Percentiles rank a stretch among this genome's conserved stretches.
Conservation (phyloP, 225 moss, liverwort and hornwort genomes). For the Bryoerythrophyllum caledonicum region DNA sequence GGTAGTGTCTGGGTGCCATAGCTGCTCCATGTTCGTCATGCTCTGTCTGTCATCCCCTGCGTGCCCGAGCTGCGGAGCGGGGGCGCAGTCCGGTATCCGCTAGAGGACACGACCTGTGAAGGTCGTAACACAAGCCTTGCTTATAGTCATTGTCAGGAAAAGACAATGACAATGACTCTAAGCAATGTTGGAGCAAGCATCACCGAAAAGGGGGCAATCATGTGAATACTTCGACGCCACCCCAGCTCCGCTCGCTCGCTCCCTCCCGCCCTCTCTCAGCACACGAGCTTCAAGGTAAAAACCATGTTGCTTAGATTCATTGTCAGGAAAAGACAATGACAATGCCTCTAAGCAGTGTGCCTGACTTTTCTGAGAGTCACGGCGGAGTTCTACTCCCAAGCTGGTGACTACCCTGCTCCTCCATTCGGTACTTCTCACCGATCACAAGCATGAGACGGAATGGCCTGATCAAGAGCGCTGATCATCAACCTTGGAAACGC, state of each 20-base stretch:
- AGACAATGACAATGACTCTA: constrained; percentile 85
- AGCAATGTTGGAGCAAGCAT: constrained; percentile 65
- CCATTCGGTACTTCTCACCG: constrained; percentile 17
- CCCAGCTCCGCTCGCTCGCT: constrained; percentile 30
- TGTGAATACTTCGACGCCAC: constrained; percentile 13
- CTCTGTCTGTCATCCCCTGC: constrained; percentile 54
- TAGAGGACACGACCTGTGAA: constrained; percentile 46
- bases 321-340: constrained; percentile 82
- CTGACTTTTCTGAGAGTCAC: constrained; percentile 35
- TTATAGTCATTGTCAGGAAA: constrained; percentile 84
- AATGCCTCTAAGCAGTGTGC: constrained; percentile 69
- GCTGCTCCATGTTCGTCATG: constrained; percentile 63
- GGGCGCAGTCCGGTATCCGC: constrained; percentile 37
- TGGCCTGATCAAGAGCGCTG: constrained; percentile 24
- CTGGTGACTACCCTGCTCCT: constrained; percentile 30
- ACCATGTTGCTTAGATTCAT: constrained; percentile 64
- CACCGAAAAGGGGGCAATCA: constrained; percentile 23
- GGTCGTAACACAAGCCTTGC: constrained; percentile 62
- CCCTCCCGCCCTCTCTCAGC: constrained; percentile 33
- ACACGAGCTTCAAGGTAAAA: constrained; percentile 37
- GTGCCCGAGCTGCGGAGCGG: constrained; percentile 58
- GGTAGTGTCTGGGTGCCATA: constrained; percentile 59
- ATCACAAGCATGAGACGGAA: constrained; percentile 21
- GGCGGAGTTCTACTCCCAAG: too few relatives aligned
- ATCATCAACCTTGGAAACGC: constrained; percentile 34